Evolutionary conservation across 2,329 filamentous ascomycete genomes (phyloP).

Genomic region (Dactylellina cionopaga): DNA sequence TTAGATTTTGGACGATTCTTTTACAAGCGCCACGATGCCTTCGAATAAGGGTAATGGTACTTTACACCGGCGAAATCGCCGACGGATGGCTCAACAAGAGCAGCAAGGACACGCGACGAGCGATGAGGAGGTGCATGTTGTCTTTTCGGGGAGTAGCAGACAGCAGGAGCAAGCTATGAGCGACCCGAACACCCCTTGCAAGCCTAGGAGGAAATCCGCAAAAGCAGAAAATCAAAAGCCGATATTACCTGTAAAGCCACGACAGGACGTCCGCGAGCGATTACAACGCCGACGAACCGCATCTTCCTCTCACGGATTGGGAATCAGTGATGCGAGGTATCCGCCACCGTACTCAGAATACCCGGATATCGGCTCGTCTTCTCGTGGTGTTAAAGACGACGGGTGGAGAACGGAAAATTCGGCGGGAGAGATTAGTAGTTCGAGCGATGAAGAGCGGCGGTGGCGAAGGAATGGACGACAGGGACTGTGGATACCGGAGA

Average conservation of each 20-base stretch:
- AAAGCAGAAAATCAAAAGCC: slow-evolving; percentile 15
- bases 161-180: not conserved
- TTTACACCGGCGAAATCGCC: slow-evolving; percentile 20
- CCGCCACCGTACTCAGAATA: slow-evolving; percentile 44
- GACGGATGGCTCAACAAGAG: slow-evolving; percentile 15
- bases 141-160: slow-evolving; percentile 27
- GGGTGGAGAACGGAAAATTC: slow-evolving; percentile 50
- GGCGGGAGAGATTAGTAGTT: slow-evolving; percentile 34
- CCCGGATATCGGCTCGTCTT: slow-evolving; percentile 15
- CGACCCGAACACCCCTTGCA: slow-evolving; percentile 46
- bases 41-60: slow-evolving; percentile 23
- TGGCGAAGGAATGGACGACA: not conserved
- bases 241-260: slow-evolving; percentile 40
- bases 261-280: slow-evolving; percentile 33
- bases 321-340: slow-evolving; percentile 10
- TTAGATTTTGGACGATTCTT: slow-evolving; percentile 39
- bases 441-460: slow-evolving; percentile 17
- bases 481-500: slow-evolving; percentile 41
- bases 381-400: slow-evolving; percentile 18
- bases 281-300: slow-evolving; percentile 5
- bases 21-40: slow-evolving; percentile 34
- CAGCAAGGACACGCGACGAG: slow-evolving; percentile 22
- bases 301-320: slow-evolving; percentile 15
- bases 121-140: slow-evolving; percentile 36
- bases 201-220: slow-evolving; percentile 6